A percentile compares a stretch with the other conserved stretches of the same genome.
phyloP scores from a whole-genome alignment of 768 basidiomycete species.

The Dioszegia crocea region DNA sequence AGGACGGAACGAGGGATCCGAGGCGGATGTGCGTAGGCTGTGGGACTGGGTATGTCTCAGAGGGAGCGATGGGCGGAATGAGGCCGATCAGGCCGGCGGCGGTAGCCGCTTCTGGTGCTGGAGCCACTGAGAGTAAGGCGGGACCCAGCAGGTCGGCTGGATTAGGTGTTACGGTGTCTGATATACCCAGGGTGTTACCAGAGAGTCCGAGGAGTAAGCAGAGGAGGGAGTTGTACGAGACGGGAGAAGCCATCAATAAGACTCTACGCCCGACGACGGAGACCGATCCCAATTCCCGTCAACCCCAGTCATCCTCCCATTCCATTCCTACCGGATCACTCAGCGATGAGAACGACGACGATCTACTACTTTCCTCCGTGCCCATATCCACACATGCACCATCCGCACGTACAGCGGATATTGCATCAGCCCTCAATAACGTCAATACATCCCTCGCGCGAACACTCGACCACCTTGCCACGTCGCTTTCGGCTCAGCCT shows the following conservation, averaged over 20 bases:
- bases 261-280: background rate
- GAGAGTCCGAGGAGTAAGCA: conserved; percentile 34
- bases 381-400: background rate
- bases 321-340: no score
- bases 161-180: background rate
- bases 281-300: background rate
- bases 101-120: no score
- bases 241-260: conserved; percentile 5
- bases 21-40: conserved; percentile 43
- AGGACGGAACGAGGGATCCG: conserved; percentile 27
- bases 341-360: background rate
- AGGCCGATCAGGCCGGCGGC: background rate
- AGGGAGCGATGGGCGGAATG: conserved; percentile 18
- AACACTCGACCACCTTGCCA: conserved; percentile 18
- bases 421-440: background rate
- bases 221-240: conserved; percentile 34
- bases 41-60: conserved; percentile 30
- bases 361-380: background rate
- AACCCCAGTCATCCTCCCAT: background rate
- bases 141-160: background rate
- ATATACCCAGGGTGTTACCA: background rate
- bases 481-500: conserved; percentile 12
- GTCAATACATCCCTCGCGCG: conserved; percentile 11
- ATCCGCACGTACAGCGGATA: background rate
- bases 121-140: no score